Evolutionary conservation across 164 flowering plant genomes (phyloP), one percentile per base, ranked within the genome.

Genomic region (Piper betle): DNA sequence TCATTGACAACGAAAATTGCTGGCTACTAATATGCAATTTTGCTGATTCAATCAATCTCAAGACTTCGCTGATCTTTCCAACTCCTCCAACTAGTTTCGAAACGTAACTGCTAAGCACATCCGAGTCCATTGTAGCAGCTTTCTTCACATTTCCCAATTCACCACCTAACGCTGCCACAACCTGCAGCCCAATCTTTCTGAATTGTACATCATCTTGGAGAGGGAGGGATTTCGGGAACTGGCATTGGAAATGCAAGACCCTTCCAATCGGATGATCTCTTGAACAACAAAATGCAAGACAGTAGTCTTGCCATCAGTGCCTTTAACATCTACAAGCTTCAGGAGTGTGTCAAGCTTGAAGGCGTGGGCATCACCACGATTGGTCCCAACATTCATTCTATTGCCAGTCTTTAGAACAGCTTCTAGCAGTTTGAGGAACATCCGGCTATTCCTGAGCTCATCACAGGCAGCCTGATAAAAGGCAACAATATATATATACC

Each of bases 331-430:
- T 4, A 75, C 93, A n/a, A 92, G 91, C 75, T 92, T 89, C 52
- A 92, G 93, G 43, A 92, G 94, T 1, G 94, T 86, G 70, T 91
- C 97, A 16, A 91, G 96, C 73, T 90, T 90, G 82, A 87, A 90
- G 62, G 95, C 95, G 15, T 76, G 93, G 37, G 95, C 97, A 76
- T 91, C 97, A 7, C 96, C 97, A 12, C 97, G 87, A 71, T 88
- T 88, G 52, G 96, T 91, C 40, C 97, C 97, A 62, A 84, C 93
- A 67, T 91, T 91, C 97, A 88, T 91, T 52, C 93, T 82, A 75
- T 87, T 90, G 17, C 96, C 96, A n/a, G 96, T 86, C 76, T 88
- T 88, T 20, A 88, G 83, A 16, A 91, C 96, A 39, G 97, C 96
- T 75, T 91, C 96, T 12, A 91, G 78, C 60, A 91, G 91, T 71